These are phyloP conservation scores for Solanum chilense DNA, from an alignment of 257 asterid genomes.

Conservation along the genomic window DNA sequence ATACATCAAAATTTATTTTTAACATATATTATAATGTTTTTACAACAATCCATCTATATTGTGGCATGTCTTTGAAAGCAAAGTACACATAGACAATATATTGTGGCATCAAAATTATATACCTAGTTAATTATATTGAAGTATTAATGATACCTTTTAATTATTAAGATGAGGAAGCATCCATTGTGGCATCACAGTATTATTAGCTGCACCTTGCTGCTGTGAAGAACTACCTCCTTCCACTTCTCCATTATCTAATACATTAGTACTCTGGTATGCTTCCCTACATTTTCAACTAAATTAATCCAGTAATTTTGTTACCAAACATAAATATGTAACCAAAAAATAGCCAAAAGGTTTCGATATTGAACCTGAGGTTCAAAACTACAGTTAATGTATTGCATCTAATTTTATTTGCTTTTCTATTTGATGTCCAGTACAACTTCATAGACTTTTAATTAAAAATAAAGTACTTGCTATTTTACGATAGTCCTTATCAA, in stretches of 20 bases:
- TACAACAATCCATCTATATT: background rate
- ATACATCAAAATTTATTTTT: background rate
- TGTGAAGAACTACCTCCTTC: slow-evolving; percentile 9
- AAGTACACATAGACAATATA: background rate
- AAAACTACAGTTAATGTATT: background rate
- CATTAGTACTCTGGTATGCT: slow-evolving; percentile 3
- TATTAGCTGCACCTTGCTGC: slow-evolving; percentile 21
- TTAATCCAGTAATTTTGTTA: background rate
- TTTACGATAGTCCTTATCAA: too few species aligned
- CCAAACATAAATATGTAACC: background rate
- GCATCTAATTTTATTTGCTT: too few species aligned
- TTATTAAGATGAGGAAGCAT: slow-evolving; percentile 21
- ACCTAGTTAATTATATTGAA: background rate
- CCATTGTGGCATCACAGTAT: slow-evolving; percentile 48
- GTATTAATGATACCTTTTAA: background rate
- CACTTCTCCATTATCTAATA: slow-evolving; percentile 20
- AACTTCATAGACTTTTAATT: too few species aligned
- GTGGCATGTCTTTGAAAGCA: background rate
- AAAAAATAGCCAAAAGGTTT: background rate
- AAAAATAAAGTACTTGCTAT: too few species aligned
- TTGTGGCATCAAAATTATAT: background rate
- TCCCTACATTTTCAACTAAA: slow-evolving; percentile 18
- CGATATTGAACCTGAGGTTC: background rate
- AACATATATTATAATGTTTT: background rate
- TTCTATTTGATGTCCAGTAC: too few species aligned